Conservation (phyloP, 352 stramenopile species). For the Pseudoperonospora humuli region DNA sequence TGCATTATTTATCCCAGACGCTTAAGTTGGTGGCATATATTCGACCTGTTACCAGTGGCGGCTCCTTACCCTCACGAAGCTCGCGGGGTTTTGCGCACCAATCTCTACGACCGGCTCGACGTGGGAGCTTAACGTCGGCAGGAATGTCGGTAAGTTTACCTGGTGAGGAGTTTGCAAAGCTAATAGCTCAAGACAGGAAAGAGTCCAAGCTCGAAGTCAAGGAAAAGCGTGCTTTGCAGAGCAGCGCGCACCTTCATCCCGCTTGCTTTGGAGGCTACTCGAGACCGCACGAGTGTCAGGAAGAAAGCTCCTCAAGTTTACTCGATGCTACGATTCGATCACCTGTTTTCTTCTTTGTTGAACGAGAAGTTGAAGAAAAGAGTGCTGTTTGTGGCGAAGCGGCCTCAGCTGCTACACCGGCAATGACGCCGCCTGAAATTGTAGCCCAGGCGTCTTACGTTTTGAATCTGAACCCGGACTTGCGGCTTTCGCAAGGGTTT, state of each 20-base stretch:
- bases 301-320: neutral
- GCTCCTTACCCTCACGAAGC: slow-evolving; percentile 11
- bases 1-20: slow-evolving; percentile 59
- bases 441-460: slow-evolving; percentile 55
- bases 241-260: slow-evolving; percentile 22
- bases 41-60: slow-evolving; percentile 34
- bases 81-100: slow-evolving; percentile 9
- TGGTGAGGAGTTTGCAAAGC: slow-evolving; percentile 15
- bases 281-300: slow-evolving; percentile 10
- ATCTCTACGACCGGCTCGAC: slow-evolving; percentile 10
- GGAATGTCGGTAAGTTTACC: slow-evolving; percentile 15
- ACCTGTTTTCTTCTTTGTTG: slow-evolving; percentile 20
- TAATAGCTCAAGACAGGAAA: slow-evolving; percentile 2
- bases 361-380: neutral
- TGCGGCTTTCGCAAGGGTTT: slow-evolving; percentile 68
- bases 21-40: slow-evolving; percentile 47
- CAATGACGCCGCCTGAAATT: slow-evolving; percentile 11
- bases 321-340: slow-evolving; percentile 23
- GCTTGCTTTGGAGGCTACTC: slow-evolving; percentile 25
- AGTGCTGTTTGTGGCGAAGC: slow-evolving; percentile 1
- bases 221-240: neutral
- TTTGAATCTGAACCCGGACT: slow-evolving; percentile 78
- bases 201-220: neutral
- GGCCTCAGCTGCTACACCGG: neutral
- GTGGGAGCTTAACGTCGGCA: slow-evolving; percentile 19